Evolutionary conservation across 1,284 basidiomycete genomes (phyloP).

Genomic region (Apiotrichum gamsii): DNA sequence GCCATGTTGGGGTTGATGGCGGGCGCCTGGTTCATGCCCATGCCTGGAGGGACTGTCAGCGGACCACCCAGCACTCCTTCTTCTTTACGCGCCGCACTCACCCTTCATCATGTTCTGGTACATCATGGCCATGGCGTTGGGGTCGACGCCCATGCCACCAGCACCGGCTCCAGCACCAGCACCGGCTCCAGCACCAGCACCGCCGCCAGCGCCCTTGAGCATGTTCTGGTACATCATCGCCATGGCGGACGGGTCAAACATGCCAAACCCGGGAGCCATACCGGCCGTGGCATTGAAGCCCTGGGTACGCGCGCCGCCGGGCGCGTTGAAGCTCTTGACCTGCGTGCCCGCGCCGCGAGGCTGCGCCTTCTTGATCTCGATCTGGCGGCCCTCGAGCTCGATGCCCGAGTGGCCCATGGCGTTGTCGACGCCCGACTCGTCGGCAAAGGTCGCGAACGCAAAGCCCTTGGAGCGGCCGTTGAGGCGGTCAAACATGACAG

Average conservation of each 20-base stretch:
- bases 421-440: slow-evolving; percentile 76
- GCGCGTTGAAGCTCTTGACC: slow-evolving; percentile 39
- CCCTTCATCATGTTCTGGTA: slow-evolving; percentile 52
- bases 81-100: not conserved
- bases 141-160: slow-evolving; percentile 47
- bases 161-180: slow-evolving; percentile 14
- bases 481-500: slow-evolving; percentile 97
- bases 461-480: slow-evolving; percentile 94
- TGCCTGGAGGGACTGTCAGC: slow-evolving; percentile 13
- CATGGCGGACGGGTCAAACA: slow-evolving; percentile 53
- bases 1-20: slow-evolving; percentile 47
- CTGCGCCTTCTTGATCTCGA: slow-evolving; percentile 90
- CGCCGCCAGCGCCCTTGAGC: slow-evolving; percentile 42
- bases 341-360: slow-evolving; percentile 54
- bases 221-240: slow-evolving; percentile 54
- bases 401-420: slow-evolving; percentile 78
- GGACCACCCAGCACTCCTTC: not conserved
- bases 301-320: slow-evolving; percentile 20
- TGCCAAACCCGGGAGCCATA: slow-evolving; percentile 19
- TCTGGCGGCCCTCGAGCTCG: slow-evolving; percentile 90
- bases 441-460: slow-evolving; percentile 89
- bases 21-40: slow-evolving; percentile 38
- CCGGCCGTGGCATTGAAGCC: slow-evolving; percentile 17
- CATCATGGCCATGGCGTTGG: slow-evolving; percentile 53
- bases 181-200: slow-evolving; percentile 18